These are phyloP conservation scores for Austroboletus eburneus DNA, from an alignment of 768 basidiomycete species.

Conservation along the genomic window DNA sequence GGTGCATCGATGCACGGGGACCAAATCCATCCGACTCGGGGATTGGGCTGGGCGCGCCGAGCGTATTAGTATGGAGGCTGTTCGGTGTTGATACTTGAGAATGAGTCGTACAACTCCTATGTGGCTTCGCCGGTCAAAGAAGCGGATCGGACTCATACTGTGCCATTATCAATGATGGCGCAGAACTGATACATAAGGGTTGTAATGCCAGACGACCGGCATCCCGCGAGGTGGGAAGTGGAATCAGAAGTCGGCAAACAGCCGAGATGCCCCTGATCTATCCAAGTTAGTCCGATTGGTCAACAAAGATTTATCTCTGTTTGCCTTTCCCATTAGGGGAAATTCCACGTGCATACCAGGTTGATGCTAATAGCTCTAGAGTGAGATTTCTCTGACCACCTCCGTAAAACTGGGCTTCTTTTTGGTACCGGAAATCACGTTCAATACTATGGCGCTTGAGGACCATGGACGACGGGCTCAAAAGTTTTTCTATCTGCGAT, in stretches of 20 bases:
- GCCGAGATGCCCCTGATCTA: conserved; percentile 4
- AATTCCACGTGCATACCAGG: too few relatives aligned
- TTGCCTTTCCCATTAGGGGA: not conserved
- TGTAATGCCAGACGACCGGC: too few relatives aligned
- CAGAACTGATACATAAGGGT: too few relatives aligned
- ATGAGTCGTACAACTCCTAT: not conserved
- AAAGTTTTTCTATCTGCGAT: too few relatives aligned
- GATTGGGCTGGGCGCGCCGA: not conserved
- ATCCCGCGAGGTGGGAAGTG: not conserved
- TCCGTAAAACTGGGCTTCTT: too few relatives aligned
- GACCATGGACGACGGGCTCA: not conserved
- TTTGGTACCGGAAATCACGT: too few relatives aligned
- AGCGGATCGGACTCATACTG: conserved; percentile 2
- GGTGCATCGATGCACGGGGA: too few relatives aligned
- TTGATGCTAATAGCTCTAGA: too few relatives aligned
- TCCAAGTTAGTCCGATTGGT: not conserved
- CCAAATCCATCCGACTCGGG: conserved; percentile 8
- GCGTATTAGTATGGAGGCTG: not conserved
- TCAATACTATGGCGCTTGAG: not conserved
- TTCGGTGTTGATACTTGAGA: not conserved
- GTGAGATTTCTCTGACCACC: too few relatives aligned
- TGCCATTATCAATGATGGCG: too few relatives aligned
- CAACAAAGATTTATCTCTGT: conserved; percentile 1
- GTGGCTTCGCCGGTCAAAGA: too few relatives aligned
- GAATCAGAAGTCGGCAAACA: not conserved